Base-by-base conservation (phyloP, 208 protist species). In the Kentomonas sorsogonicus region DNA sequence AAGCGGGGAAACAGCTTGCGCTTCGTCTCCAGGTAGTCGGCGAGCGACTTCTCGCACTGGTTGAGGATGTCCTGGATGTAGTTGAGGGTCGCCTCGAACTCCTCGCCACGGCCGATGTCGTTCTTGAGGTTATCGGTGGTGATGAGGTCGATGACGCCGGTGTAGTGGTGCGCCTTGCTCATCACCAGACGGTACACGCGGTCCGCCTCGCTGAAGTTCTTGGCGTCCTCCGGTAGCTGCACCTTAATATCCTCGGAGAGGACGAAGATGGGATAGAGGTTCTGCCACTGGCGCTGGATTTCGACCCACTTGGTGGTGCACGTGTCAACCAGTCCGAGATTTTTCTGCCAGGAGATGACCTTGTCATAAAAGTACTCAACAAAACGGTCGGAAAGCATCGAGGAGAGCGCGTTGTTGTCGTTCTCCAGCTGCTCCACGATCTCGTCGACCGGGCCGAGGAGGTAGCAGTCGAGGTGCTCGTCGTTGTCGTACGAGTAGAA, bases 21-120 rank as follows among this genome's bases (percentile, higher is more conserved):
- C 82, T 99, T 99, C 15, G 93, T 98, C 68, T 99, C 97, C 6
- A 99, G 79, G 73, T 99, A 99, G 59, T 99, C 96, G 30, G 91
- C 79, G 0, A 99, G 70, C 6, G 92, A 71, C 83, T 99, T 99
- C 70, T 99, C 95, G 74, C 97, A 99, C 60, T 83, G 76, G 38
- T 86, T 74, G n/a, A 99, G 78, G 29, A 94, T 92, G 39, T 75
- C 72, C 65, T 96, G 85, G 53, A 96, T 93, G 60, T 91, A 92
- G 60, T 89, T 95, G 34, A 96, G 77, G 22, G 85, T 92, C 50
- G 91, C 63, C 66, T 97, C 88, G 27, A 98, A 66, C 15, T 91
- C 84, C 59, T 96, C 79, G 43, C 89, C 71, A 29, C 82, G 83
- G 47, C 81, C 91, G 56, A 96, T 82, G 43, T 98, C 89, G 18